phyloP scores from a whole-genome alignment of 176 grass and related monocot genomes.

The Elaeis guineensis region DNA sequence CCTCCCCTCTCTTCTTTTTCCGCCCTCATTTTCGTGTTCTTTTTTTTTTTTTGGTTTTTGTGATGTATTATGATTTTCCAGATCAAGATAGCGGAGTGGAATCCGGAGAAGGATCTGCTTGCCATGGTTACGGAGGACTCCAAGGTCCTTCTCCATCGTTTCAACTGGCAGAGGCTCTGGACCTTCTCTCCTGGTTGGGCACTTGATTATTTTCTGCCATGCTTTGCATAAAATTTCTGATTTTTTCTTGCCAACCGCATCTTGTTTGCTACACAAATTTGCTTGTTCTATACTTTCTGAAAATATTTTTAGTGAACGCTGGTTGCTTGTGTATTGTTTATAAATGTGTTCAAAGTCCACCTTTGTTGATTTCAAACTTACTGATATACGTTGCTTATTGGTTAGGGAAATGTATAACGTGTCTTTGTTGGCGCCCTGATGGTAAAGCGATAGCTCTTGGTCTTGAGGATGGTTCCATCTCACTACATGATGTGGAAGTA shows the following conservation, averaged over 20 bases:
- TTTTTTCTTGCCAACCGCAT: no score
- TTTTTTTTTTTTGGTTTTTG: neutral
- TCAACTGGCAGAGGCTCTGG: slow-evolving; percentile 99
- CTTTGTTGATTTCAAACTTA: no score
- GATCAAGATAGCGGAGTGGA: slow-evolving; percentile 93
- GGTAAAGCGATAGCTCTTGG: slow-evolving; percentile 89
- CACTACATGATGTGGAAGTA: slow-evolving; percentile 95
- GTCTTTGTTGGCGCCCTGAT: slow-evolving; percentile 94
- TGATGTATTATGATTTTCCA: neutral
- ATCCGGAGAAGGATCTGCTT: slow-evolving; percentile 94
- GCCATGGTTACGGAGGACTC: slow-evolving; percentile 92
- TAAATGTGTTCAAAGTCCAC: no score
- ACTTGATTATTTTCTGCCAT: no score
- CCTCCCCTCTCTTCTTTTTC: neutral
- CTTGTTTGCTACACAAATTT: no score
- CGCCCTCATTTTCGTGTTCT: neutral
- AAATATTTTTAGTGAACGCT: no score
- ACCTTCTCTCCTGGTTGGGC: slow-evolving; percentile 58
- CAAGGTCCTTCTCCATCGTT: slow-evolving; percentile 83
- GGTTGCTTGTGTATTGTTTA: no score
- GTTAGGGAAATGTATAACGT: slow-evolving; percentile 72
- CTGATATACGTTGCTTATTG: no score
- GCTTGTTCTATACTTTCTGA: no score
- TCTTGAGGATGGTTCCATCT: slow-evolving; percentile 73
- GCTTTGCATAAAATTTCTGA: no score